Evolutionary conservation across 2,329 filamentous ascomycete species (phyloP).

Genomic region (Cucurbitaria berberidis): DNA sequence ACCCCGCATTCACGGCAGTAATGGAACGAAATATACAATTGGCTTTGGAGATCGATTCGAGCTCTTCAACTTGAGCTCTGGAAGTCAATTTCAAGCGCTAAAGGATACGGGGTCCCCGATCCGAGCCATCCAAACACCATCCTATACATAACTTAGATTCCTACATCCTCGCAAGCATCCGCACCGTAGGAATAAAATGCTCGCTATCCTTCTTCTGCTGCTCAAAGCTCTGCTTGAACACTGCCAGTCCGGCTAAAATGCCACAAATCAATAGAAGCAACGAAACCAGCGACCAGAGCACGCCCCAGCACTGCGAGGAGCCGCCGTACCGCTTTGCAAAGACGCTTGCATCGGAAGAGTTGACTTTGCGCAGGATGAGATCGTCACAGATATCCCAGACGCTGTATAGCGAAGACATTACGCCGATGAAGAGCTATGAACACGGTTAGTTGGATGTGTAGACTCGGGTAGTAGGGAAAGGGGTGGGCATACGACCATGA

Average conservation of each 20-base stretch:
- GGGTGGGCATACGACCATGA: slow-evolving; percentile 64
- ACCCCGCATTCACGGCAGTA: not conserved
- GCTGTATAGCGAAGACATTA: slow-evolving; percentile 81
- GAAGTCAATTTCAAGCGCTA: not conserved
- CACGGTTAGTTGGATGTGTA: not conserved
- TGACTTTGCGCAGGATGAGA: slow-evolving; percentile 79
- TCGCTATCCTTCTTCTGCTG: slow-evolving; percentile 73
- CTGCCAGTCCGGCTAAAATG: slow-evolving; percentile 77
- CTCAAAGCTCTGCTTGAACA: slow-evolving; percentile 72
- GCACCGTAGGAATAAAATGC: slow-evolving; percentile 64
- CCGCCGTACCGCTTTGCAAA: slow-evolving; percentile 80
- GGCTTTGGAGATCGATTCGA: not conserved
- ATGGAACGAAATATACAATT: not conserved
- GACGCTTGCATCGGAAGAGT: slow-evolving; percentile 78
- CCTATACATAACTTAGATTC: not conserved
- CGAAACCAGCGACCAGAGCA: slow-evolving; percentile 78
- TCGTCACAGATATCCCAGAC: slow-evolving; percentile 89
- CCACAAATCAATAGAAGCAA: slow-evolving; percentile 73
- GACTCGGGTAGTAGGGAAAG: too few relatives aligned
- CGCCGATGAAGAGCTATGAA: slow-evolving; percentile 73
- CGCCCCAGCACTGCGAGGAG: slow-evolving; percentile 80
- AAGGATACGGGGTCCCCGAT: too few relatives aligned
- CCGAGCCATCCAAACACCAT: not conserved
- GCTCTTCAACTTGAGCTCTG: not conserved
- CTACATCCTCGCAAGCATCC: not conserved